phyloP scores from a whole-genome alignment of 1,284 basidiomycete genomes.

The Sporisorium scitamineum region DNA sequence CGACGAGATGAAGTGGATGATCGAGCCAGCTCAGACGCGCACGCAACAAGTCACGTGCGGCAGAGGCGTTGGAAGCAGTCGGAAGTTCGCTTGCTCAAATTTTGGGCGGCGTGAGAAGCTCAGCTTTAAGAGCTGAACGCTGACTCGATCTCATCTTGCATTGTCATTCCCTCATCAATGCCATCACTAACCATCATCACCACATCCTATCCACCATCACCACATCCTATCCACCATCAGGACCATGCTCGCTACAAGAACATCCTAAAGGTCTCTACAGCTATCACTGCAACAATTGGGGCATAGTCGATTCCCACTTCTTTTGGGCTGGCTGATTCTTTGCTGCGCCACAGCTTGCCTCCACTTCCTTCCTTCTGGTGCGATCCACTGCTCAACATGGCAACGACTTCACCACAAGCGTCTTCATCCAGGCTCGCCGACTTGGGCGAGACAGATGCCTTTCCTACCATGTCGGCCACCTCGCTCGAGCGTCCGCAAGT shows the following conservation, averaged over 20 bases:
- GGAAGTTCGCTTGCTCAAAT: conserved; percentile 6
- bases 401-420: conserved; percentile 1
- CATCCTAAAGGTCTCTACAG: background rate
- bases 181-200: no score
- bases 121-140: no score
- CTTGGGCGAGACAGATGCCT: conserved; percentile 32
- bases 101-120: conserved; percentile 4
- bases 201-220: background rate
- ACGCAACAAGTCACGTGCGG: no score
- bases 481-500: conserved; percentile 30
- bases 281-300: background rate
- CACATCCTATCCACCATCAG: background rate
- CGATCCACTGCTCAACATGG: conserved; percentile 14
- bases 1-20: no score
- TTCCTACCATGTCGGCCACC: conserved; percentile 36
- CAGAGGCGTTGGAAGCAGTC: conserved; percentile 15
- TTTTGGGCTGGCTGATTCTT: background rate
- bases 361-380: conserved; percentile 5
- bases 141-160: conserved; percentile 7
- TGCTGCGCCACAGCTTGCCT: conserved; percentile 11
- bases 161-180: background rate
- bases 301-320: no score
- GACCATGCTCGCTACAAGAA: conserved; percentile 8
- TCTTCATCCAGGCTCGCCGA: conserved; percentile 19
- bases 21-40: no score